Percentiles rank a stretch among this genome's conserved stretches.
Evolutionary conservation across 1,139 yeast species (phyloP).

Genomic region (Hyphopichia wangnamkhiaoensis): DNA sequence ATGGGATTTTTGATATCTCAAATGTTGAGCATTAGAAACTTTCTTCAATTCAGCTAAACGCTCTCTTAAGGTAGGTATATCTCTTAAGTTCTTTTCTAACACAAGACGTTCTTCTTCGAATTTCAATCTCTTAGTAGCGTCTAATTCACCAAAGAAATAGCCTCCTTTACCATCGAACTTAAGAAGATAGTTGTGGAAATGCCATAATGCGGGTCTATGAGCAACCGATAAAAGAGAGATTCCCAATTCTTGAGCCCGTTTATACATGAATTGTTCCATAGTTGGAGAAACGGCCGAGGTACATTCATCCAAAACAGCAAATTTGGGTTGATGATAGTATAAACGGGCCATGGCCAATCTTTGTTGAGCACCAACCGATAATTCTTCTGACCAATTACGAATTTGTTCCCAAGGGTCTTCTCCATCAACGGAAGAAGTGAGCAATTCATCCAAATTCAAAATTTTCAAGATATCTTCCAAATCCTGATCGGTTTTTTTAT

Average conservation of each 20-base stretch:
- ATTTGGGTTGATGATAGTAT: slow-evolving; percentile 87
- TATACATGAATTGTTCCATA: slow-evolving; percentile 87
- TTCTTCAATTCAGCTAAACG: slow-evolving; percentile 60
- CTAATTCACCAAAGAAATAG: slow-evolving; percentile 66
- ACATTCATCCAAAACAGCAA: slow-evolving; percentile 94
- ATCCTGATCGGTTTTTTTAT: slow-evolving; percentile 57
- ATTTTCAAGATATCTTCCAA: slow-evolving; percentile 61
- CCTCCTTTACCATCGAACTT: slow-evolving; percentile 87
- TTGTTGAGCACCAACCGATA: slow-evolving; percentile 91
- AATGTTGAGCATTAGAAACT: slow-evolving; percentile 49
- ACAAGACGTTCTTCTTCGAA: slow-evolving; percentile 71
- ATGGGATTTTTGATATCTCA: slow-evolving; percentile 17
- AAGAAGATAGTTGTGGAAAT: slow-evolving; percentile 78
- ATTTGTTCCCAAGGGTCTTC: slow-evolving; percentile 58
- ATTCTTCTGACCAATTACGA: slow-evolving; percentile 86
- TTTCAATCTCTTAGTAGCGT: slow-evolving; percentile 66
- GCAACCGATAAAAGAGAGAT: slow-evolving; percentile 89
- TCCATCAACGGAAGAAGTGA: slow-evolving; percentile 24
- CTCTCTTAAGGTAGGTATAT: slow-evolving; percentile 65
- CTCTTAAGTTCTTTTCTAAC: slow-evolving; percentile 64
- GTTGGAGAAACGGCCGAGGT: slow-evolving; percentile 92
- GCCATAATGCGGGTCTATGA: slow-evolving; percentile 91
- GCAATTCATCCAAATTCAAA: slow-evolving; percentile 58
- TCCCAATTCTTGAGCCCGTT: slow-evolving; percentile 77
- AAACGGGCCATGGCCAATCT: slow-evolving; percentile 91